A percentile compares a stretch with the other conserved stretches of the same genome.
Conservation (phyloP, 257 asterid species). For the Fraxinus cuspidata region DNA sequence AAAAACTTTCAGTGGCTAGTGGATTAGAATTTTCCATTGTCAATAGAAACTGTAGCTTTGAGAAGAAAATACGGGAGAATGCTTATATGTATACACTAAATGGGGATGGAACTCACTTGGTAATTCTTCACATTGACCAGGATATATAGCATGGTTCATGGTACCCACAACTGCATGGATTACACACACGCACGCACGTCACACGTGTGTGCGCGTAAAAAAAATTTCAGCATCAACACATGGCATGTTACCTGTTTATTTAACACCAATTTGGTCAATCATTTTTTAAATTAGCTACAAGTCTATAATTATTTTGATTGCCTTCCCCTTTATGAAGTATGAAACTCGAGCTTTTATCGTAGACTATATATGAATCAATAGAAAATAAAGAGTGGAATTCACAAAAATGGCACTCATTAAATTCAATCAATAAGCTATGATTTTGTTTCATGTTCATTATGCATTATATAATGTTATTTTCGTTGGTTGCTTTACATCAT, state of each 20-base stretch:
- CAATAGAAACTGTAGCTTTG: conserved; percentile 1
- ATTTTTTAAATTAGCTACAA: not conserved
- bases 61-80: conserved; percentile 19
- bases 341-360: no score
- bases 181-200: conserved; percentile 6
- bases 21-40: no score
- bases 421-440: no score
- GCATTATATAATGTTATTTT: no score
- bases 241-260: conserved; percentile 35
- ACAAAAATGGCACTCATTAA: no score
- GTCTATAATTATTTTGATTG: no score
- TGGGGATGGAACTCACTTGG: conserved; percentile 20
- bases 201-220: not conserved
- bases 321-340: no score
- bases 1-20: no score
- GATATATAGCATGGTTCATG: conserved; percentile 22
- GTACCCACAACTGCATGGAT: conserved; percentile 18
- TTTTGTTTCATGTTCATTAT: no score
- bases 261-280: conserved; percentile 34
- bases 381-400: no score
- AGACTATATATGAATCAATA: no score
- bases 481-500: no score
- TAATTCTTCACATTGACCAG: conserved; percentile 16
- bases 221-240: conserved; percentile 30
- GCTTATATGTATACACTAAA: conserved; percentile 25